Base-by-base conservation (phyloP, 2,329 filamentous ascomycete species). In the Lachnellula occidentalis region DNA sequence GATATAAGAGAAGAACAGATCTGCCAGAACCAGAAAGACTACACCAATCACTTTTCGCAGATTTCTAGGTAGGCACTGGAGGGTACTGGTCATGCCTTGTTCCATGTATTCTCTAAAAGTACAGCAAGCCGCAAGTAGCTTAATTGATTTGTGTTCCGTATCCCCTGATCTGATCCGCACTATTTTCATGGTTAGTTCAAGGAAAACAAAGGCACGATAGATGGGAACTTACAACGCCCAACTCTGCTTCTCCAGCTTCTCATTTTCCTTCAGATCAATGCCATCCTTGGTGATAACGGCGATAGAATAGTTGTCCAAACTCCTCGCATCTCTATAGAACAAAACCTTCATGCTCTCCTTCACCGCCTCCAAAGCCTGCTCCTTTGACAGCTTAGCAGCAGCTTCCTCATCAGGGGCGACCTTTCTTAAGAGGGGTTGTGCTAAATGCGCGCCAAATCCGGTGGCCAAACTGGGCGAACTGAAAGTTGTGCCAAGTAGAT, bases 301-400 rank as follows among this genome's bases (percentile, higher is more conserved):
- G 70, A 97, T 86, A 61, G 89, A 94, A 77, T 96, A 99, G 64
- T 82, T 80, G 74, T 96, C 91, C 74, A 94, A 76, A 76, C 89
- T 95, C 72, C 94, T 85, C 45, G 94, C 94, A 74, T 99, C 94
- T 66, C 94, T 83, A 79, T 99, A 99, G 78, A 89, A 99, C 58
- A 99, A 80, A 51, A 97, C 92, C 82, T 97, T 97, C 89, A 99
- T 92, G 74, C 91, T 96, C 76, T 96, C 88, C 77, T 88, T 88
- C 69, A 99, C 75, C 41, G 90, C 81, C 55, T 86, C 77, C 58
- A 96, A 78, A 48, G 94, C 94, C 70, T 88, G 73, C 66, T 96
- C 92, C 70, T 83, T 81, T 41, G 78, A 85, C 61, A 97, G 78
- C 57, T 83, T 77, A 65, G 83, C 78, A 34, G 88, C 85, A 42